phyloP scores from a whole-genome alignment of 805 yeast genomes.

The Helenozyma baotianmanensis region DNA sequence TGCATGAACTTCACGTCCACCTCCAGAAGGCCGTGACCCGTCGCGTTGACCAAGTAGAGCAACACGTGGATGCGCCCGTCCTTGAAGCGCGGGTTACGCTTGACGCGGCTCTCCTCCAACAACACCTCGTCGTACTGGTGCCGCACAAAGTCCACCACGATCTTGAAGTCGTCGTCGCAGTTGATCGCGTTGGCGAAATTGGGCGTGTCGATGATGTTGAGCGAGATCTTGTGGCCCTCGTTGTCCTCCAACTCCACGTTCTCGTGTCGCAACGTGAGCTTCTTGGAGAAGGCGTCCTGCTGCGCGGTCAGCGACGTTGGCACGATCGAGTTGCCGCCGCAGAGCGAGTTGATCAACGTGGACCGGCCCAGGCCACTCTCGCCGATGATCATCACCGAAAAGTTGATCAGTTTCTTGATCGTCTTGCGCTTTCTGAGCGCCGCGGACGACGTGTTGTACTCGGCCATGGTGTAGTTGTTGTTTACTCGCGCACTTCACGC shows the following conservation, averaged over 20 bases:
- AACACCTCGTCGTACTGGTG: conserved; percentile 81
- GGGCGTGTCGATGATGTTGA: conserved; percentile 77
- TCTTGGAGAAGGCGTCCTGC: conserved; percentile 47
- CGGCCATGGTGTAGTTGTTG: conserved; percentile 10
- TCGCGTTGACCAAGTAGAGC: conserved; percentile 42
- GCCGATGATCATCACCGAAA: conserved; percentile 84
- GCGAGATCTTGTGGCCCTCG: conserved; percentile 76
- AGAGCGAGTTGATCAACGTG: conserved; percentile 85
- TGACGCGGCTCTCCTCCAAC: conserved; percentile 74
- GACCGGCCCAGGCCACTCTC: conserved; percentile 86
- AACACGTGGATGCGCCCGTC: conserved; percentile 76
- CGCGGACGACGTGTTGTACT: conserved; percentile 29
- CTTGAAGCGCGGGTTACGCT: conserved; percentile 80
- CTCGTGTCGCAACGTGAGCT: conserved; percentile 66
- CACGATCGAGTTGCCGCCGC: conserved; percentile 78
- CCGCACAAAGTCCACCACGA: conserved; percentile 71
- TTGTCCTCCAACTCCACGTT: conserved; percentile 81
- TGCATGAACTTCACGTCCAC: conserved; percentile 40
- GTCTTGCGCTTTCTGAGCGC: conserved; percentile 65
- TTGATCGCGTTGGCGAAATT: conserved; percentile 76
- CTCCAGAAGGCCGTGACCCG: conserved; percentile 41
- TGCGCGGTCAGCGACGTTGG: conserved; percentile 61
- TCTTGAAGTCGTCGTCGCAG: conserved; percentile 61
- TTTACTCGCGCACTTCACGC: too few relatives aligned
- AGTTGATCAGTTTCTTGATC: conserved; percentile 77